A percentile compares a stretch with the other conserved stretches of the same genome.
phyloP scores from a whole-genome alignment of 371 early-diverging fungal species.

The Mortierella sp. region DNA sequence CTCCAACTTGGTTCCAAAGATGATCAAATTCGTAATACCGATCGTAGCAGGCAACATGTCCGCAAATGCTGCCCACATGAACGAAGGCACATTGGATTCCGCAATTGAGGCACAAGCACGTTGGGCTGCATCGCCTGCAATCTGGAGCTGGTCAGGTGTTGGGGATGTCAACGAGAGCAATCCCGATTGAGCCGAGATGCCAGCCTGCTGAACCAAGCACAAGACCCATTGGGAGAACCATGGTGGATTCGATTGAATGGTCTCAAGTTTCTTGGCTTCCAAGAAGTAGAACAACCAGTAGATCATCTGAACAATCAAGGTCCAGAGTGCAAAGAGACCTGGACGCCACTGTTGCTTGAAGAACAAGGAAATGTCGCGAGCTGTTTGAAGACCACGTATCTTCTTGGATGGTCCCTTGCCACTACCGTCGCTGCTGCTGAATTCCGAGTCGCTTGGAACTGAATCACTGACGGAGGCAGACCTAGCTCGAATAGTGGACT shows the following conservation, averaged over 20 bases:
- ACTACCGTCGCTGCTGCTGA: not conserved
- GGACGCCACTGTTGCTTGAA: constrained; percentile 52
- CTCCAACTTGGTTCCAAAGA: constrained; percentile 40
- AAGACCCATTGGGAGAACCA: constrained; percentile 31
- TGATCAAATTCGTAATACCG: constrained; percentile 23
- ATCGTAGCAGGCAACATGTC: constrained; percentile 25
- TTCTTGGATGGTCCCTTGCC: constrained; percentile 10
- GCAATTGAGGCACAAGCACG: constrained; percentile 24
- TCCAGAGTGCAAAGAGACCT: constrained; percentile 33
- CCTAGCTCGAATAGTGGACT: constrained; percentile 17
- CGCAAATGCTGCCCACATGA: constrained; percentile 28
- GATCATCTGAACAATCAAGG: constrained; percentile 30
- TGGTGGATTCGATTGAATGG: not conserved
- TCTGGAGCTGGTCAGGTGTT: constrained; percentile 9
- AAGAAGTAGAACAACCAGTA: constrained; percentile 44
- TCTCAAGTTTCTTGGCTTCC: constrained; percentile 30
- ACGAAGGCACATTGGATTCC: constrained; percentile 19
- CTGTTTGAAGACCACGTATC: constrained; percentile 28
- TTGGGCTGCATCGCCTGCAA: constrained; percentile 24
- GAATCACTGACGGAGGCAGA: constrained; percentile 14
- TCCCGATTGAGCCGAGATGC: constrained; percentile 3
- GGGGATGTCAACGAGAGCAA: not conserved
- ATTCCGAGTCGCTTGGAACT: constrained; percentile 8
- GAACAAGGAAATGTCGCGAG: constrained; percentile 33
- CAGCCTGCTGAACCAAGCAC: constrained; percentile 21